phyloP scores from a whole-genome alignment of 306 rosid species.

The Cucurbita ficifolia region DNA sequence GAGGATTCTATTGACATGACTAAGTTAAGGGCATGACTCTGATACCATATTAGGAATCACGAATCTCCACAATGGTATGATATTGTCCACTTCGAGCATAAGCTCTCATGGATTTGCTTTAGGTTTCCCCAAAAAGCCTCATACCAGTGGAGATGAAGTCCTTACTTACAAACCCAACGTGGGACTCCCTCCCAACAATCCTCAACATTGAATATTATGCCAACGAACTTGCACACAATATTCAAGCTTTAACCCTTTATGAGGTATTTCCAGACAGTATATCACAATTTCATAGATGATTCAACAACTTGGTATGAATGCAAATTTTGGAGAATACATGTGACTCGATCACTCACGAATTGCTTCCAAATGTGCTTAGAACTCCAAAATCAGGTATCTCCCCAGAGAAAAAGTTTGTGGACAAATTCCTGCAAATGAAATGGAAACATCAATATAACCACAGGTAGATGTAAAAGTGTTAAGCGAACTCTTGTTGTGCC shows the following conservation, averaged over 20 bases:
- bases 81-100: no score
- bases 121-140: no score
- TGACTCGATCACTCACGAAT: constrained; percentile 44
- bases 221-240: background rate
- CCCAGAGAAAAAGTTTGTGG: constrained; percentile 83
- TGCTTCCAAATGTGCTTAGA: constrained; percentile 62
- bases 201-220: background rate
- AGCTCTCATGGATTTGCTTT: no score
- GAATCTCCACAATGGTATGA: no score
- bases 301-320: background rate
- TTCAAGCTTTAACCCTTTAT: background rate
- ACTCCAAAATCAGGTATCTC: constrained; percentile 89
- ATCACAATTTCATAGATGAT: background rate
- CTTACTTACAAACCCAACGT: no score
- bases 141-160: no score
- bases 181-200: no score
- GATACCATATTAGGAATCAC: no score
- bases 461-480: background rate
- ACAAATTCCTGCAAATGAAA: constrained; percentile 61
- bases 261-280: background rate
- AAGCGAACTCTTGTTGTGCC: background rate
- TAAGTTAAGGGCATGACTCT: no score
- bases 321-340: background rate
- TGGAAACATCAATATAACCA: background rate
- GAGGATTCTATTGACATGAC: no score